These are phyloP conservation scores for Pythium rishiriense DNA, from an alignment of 352 stramenopile species.

Conservation along the genomic window DNA sequence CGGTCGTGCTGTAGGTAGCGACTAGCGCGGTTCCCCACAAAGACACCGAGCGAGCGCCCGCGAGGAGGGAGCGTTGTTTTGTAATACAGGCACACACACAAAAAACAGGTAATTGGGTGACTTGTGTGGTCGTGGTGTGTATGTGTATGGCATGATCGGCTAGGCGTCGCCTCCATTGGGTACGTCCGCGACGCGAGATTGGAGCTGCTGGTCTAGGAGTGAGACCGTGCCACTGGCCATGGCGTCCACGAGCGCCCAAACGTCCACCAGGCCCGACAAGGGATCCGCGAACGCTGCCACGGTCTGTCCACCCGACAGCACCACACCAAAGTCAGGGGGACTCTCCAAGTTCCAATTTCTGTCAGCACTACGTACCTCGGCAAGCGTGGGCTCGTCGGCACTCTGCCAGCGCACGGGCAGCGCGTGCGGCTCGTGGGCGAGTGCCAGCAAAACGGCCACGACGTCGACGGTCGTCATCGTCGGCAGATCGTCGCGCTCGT, in stretches of 20 bases:
- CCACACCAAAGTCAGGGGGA: background rate
- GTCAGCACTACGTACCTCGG: constrained; percentile 34
- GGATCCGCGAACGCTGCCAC: constrained; percentile 35
- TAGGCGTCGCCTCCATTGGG: too few species aligned
- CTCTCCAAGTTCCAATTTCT: background rate
- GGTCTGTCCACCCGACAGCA: constrained; percentile 29
- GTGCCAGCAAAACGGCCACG: constrained; percentile 36
- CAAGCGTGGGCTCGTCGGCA: constrained; percentile 42
- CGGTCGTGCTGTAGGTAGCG: constrained; percentile 64
- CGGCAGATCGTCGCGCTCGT: background rate
- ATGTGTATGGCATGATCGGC: too few species aligned
- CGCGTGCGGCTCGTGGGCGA: constrained; percentile 36
- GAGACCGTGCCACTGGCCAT: constrained; percentile 23
- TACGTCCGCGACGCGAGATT: background rate
- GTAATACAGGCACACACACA: constrained; percentile 2
- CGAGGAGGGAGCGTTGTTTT: background rate
- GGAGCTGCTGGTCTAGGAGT: background rate
- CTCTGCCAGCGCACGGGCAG: constrained; percentile 45
- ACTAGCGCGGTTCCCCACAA: constrained; percentile 1
- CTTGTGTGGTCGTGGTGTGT: too few species aligned
- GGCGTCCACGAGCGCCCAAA: constrained; percentile 35
- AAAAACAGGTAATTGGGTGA: too few species aligned
- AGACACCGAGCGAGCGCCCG: background rate
- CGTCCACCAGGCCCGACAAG: constrained; percentile 36
- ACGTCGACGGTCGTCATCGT: constrained; percentile 27